A percentile compares a stretch with the other conserved stretches of the same genome.
phyloP scores from a whole-genome alignment of 1,284 basidiomycete species.

The Ganoderma resinaceum region DNA sequence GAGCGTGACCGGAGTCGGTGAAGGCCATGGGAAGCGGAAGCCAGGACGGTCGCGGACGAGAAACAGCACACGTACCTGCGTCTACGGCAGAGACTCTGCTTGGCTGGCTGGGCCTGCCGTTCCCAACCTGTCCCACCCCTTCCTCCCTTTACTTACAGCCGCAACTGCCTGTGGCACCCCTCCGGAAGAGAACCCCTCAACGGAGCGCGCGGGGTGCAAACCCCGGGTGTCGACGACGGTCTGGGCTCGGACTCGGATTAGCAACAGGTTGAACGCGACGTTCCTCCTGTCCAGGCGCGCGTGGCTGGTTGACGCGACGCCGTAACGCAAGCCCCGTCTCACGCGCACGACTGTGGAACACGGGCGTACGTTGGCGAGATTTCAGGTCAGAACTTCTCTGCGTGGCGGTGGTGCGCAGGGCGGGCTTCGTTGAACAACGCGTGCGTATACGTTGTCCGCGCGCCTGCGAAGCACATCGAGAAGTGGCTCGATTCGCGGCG shows the following conservation, averaged over 20 bases:
- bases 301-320: background rate
- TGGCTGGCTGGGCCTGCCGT: background rate
- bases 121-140: background rate
- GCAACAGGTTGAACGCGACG: background rate
- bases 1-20: constrained; percentile 2
- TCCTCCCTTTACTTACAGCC: background rate
- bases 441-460: background rate
- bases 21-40: background rate
- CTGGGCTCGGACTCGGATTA: background rate
- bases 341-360: background rate
- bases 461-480: background rate
- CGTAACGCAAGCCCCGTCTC: background rate
- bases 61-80: background rate
- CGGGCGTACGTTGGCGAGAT: background rate
- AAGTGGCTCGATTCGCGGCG: constrained; percentile 11
- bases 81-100: background rate
- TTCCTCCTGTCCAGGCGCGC: background rate
- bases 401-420: constrained; percentile 10
- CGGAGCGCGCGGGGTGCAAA: background rate
- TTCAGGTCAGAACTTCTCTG: constrained; percentile 11
- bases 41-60: background rate
- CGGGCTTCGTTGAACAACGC: background rate
- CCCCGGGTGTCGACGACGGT: background rate
- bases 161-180: background rate
- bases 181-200: background rate